Base-by-base conservation (phyloP, 306 rosid genomes). In the Hippophae gyantsensis region DNA sequence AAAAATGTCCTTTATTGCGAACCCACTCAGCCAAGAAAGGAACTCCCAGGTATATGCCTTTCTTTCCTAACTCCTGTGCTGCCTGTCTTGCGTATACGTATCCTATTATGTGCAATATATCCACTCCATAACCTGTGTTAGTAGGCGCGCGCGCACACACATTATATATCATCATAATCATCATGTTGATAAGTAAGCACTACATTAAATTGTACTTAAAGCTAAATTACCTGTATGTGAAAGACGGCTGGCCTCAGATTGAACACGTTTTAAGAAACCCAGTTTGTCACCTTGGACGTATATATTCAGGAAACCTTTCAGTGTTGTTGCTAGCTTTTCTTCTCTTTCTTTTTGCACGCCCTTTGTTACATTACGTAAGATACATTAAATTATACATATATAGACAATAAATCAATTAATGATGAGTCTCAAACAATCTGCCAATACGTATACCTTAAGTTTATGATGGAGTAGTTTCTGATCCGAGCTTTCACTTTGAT, bases 11-110 rank as follows among this genome's bases (percentile, higher is more conserved):
- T 74, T 88, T 92, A 52, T 80, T 82, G 13, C 96, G 86, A 62
- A 88, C 89, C 96, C 96, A 88, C 72, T 92, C 96, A 14, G 96
- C 83, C 69, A 92, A 54, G 76, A 92, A 92, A 60, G 96, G 99
- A 50, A 92, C 84, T 8, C 96, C 95, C 13, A 92, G 93, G 61
- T 69, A 88, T 62, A 87, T 77, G 68, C 93, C 95, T 65, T 81
- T 92, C 73, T 85, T 85, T 56, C 99, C 99, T 59, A 92, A 86
- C 82, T 92, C 95, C 78, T 79, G 89, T 10, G 90, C 96, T 52
- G 99, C 99, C 68, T 88, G 99, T 77, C 96, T 85, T 9, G 86
- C 81, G 71, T 92, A 92, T 74, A 83, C 57, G 58, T 79, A 80
- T 64, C 99, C 95, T 43, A 88, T 81, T 6, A 95, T 85, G 76